Base-by-base conservation (phyloP, 345 rosid genomes). In the Carallia brachiata region DNA sequence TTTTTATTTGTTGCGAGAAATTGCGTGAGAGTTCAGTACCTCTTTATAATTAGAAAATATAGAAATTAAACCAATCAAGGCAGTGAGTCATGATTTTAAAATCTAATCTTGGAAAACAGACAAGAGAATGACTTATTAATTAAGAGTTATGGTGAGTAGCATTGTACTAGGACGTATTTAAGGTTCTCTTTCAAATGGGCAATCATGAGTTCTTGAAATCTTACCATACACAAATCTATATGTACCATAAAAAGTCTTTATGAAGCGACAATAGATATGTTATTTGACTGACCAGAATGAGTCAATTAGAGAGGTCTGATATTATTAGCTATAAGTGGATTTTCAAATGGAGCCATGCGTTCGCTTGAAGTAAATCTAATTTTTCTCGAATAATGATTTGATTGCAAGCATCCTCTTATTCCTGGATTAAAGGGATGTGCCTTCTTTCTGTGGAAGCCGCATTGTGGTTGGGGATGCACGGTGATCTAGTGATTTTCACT, bases 201-300 rank as follows among this genome's bases (percentile, higher is more conserved):
- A 66, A 74, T 54, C 69, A 71, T 48, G 64, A 66, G 67, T 66
- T 55, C 57, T 27, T 58, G 10, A 36, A 57, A 54, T 31, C 47
- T 60, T 59, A 23, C 44, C 9, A 37, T 40, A 12, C 50, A 44
- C 50, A 19, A 66, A 64, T 40, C 32, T 53, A 32, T 60, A 65
- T 73, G 65, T 66, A 70, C 69, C 63, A 57, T 56, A 66, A 62
- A 71, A n/a, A 66, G 40, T 65, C 69, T 50, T 61, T 32, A 48
- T 48, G 70, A 71, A 64, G 74, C 30, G 84, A 73, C 82, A 72
- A 32, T 47, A 10, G 36, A 65, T 39, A 68, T 40, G 54, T 70
- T 53, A 60, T 36, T 66, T 79, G 76, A 62, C 56, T 63, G 66
- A 75, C 78, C 53, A 66, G 71, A 73, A 63, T 17, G 69, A 67